Conservation (phyloP, 306 rosid species). For the Lathyrus oleraceus region DNA sequence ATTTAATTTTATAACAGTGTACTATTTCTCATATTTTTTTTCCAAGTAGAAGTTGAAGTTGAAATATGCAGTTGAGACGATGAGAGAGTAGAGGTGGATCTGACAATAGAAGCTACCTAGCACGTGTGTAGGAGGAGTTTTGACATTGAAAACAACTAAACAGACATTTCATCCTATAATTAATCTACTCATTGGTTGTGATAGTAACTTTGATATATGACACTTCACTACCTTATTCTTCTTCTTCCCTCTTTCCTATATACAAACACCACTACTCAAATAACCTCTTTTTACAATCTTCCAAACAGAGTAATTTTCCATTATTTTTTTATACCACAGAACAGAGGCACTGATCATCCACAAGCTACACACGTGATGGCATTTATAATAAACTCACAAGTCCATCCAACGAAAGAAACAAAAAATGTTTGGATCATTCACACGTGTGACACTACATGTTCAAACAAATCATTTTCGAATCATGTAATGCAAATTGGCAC, state of each 20-base stretch:
- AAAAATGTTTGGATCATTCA: not conserved
- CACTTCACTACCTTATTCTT: constrained; percentile 38
- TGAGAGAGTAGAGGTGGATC: constrained; percentile 17
- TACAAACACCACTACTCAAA: constrained; percentile 31
- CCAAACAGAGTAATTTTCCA: constrained; percentile 13
- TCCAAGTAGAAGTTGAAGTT: not conserved
- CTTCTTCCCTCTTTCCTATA: constrained; percentile 17
- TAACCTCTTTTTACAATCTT: constrained; percentile 25
- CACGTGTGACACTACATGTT: not conserved
- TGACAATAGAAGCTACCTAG: constrained; percentile 38
- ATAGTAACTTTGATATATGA: constrained; percentile 37
- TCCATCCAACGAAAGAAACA: not conserved
- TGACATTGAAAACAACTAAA: constrained; percentile 39
- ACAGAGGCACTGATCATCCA: too few species aligned
- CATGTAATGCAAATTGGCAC: constrained; percentile 2
- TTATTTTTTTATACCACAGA: too few species aligned
- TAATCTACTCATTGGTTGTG: constrained; percentile 31
- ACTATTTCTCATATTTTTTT: too few species aligned
- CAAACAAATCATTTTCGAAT: constrained; percentile 5
- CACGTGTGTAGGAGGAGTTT: constrained; percentile 43
- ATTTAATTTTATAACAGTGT: too few species aligned
- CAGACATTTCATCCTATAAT: constrained; percentile 43
- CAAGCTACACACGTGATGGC: too few species aligned
- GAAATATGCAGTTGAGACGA: not conserved
- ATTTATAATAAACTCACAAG: not conserved